Evolutionary conservation across 116 monocot species (phyloP).

Genomic region (Phalaenopsis hybrid): DNA sequence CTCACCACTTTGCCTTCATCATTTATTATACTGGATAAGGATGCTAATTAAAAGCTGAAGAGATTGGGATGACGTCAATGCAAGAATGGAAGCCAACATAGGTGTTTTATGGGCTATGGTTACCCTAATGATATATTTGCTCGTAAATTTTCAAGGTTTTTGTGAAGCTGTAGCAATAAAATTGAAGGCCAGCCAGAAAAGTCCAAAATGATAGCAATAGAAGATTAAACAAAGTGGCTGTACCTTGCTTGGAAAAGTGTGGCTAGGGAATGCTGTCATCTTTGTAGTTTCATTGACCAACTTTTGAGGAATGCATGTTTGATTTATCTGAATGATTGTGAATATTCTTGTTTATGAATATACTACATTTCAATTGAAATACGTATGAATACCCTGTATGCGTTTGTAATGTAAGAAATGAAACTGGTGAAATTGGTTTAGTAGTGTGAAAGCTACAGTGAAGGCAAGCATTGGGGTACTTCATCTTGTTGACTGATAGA

Average conservation of each 20-base stretch:
- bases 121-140: neutral
- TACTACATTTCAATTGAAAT: no score
- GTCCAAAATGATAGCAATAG: neutral
- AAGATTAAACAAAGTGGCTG: neutral
- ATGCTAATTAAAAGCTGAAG: neutral
- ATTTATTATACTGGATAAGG: no score
- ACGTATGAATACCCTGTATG: no score
- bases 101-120: neutral
- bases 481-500: no score
- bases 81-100: neutral
- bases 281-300: neutral
- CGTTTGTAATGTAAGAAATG: no score
- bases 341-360: no score
- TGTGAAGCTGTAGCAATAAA: neutral
- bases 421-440: no score
- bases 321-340: neutral
- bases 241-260: neutral
- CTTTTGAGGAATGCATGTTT: neutral
- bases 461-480: no score
- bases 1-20: no score
- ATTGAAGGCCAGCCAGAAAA: neutral
- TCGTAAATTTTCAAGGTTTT: neutral
- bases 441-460: no score
- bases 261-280: neutral
- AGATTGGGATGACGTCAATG: neutral